Evolutionary conservation across 2,329 filamentous ascomycete genomes (phyloP), one percentile per base, ranked within the genome.

Genomic region (Apiospora rasikravindrae): DNA sequence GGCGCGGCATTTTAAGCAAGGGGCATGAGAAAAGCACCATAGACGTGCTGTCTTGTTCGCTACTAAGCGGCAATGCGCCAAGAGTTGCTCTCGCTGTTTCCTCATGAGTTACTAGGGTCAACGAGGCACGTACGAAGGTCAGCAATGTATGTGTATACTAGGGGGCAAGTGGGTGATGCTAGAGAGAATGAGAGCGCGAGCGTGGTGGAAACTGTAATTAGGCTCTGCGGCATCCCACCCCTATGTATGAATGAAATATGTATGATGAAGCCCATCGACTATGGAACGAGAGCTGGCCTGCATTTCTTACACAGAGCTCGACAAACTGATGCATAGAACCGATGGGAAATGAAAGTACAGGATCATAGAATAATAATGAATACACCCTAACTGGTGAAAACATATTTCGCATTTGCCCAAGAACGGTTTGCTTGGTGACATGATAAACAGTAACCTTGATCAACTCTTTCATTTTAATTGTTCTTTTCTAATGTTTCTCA

Each of bases 1-100:
- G 88, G 88, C 8, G 86, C 87, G 26, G 87, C 88, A 2, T 90
- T 90, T 76, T 89, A 33, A 72, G 67, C 13, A 47, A 68, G 40
- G 40, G 22, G 24, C 42, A 53, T 19, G 29, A 8, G 29, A 14
- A n/a, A 7, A 68, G 29, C 5, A 8, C 29, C 19, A 33, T 61
- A 10, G 26, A 61, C 14, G 2, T 33, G 14, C 33, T 16, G 2
- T 61, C 26, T 8, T 61, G 53, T 33, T 61, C 53, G 16, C 14
- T 61, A 29, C 4, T 40, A 29, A 37, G 7, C 26, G 29, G 7
- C 37, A 22, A 22, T n/a, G 1, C 16, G 53, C 29, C 16, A 8
- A 13, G 7, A 22, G 29, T 37, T 29, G 29, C 53, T 19, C 29
- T 16, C 11, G 16, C 53, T 37, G 26, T 37, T 61, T 61, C 26